These are phyloP conservation scores for Microdochium paspali DNA, from an alignment of 2,329 filamentous ascomycete genomes.

Conservation along the genomic window DNA sequence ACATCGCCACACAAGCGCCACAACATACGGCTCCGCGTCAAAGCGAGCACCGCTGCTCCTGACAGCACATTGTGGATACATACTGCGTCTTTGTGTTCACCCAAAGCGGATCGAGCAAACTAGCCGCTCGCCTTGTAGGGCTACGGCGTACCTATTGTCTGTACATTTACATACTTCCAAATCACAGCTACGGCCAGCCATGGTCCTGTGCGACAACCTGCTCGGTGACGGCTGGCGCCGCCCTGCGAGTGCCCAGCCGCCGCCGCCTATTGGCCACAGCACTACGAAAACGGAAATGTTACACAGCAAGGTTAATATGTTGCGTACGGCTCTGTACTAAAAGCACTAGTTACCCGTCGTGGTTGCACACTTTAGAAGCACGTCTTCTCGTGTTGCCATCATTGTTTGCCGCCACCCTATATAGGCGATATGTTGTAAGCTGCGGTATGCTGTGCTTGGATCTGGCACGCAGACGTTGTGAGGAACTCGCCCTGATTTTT, in stretches of 20 bases:
- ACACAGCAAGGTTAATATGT: neutral
- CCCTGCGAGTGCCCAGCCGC: neutral
- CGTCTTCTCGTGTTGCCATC: neutral
- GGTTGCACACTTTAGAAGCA: neutral
- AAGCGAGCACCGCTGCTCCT: neutral
- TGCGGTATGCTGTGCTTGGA: neutral
- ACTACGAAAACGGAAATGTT: neutral
- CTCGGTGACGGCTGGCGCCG: neutral
- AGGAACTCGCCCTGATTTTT: no score
- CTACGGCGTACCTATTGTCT: no score
- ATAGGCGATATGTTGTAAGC: neutral
- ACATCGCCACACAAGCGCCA: no score
- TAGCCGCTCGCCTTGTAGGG: no score
- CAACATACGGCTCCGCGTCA: neutral
- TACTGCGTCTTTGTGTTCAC: no score
- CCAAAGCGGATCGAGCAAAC: no score
- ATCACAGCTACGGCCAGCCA: no score
- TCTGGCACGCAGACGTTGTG: no score
- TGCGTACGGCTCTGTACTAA: no score
- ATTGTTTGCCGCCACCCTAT: neutral
- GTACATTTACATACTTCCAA: no score
- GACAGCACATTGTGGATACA: neutral
- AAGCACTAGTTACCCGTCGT: no score
- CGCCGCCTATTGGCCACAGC: neutral
- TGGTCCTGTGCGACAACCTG: no score